phyloP scores from a whole-genome alignment of 2,329 filamentous ascomycete species.

The Colletotrichum nymphaeae region DNA sequence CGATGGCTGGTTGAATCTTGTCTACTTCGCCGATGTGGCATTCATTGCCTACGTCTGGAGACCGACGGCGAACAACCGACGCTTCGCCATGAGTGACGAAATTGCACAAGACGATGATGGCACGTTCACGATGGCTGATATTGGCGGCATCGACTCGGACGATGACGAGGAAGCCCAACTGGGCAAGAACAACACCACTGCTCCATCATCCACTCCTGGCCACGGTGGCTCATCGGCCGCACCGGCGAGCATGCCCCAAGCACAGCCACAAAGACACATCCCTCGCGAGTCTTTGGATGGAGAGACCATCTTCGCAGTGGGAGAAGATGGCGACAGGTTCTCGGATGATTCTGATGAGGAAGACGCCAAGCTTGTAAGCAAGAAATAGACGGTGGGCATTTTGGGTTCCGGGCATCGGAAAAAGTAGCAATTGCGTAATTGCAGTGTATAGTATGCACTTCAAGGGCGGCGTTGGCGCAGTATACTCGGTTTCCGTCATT shows the following conservation, averaged over 20 bases:
- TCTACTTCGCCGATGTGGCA: constrained; percentile 92
- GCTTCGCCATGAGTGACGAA: constrained; percentile 99
- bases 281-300: constrained; percentile 75
- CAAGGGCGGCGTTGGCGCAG: constrained; percentile 17
- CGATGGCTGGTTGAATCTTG: constrained; percentile 96
- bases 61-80: constrained; percentile 93
- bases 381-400: constrained; percentile 47
- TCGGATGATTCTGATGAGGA: constrained; percentile 78
- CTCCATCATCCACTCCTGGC: constrained; percentile 32
- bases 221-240: constrained; percentile 12
- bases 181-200: constrained; percentile 49
- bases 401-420: not conserved
- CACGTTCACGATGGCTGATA: constrained; percentile 91
- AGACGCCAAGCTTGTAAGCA: constrained; percentile 66
- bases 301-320: constrained; percentile 96
- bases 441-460: constrained; percentile 27
- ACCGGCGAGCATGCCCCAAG: constrained; percentile 25
- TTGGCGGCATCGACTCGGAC: constrained; percentile 78
- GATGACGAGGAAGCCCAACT: constrained; percentile 67
- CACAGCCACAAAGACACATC: constrained; percentile 48
- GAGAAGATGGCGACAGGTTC: constrained; percentile 85
- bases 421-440: constrained; percentile 29
- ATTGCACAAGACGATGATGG: constrained; percentile 98
- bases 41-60: constrained; percentile 97
- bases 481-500: constrained; percentile 7